These are phyloP conservation scores for Ganoderma resinaceum DNA, from an alignment of 1,284 basidiomycete genomes.

Conservation along the genomic window DNA sequence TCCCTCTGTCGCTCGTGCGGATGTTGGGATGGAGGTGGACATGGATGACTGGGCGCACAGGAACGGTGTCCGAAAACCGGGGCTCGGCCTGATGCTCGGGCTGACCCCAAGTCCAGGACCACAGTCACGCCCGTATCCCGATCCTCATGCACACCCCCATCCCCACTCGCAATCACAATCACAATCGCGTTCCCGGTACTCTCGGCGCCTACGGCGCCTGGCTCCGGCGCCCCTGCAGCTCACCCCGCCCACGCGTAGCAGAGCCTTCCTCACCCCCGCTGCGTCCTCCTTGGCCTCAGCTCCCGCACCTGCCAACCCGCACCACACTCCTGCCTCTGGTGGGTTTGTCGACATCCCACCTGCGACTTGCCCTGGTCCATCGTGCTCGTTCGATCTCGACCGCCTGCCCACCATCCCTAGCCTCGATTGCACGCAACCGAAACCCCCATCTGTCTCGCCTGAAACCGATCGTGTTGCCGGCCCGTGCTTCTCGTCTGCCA, in stretches of 20 bases:
- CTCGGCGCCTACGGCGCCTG: conserved; percentile 30
- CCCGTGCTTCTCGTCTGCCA: conserved; percentile 13
- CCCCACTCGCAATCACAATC: conserved; percentile 12
- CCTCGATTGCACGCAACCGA: conserved; percentile 1
- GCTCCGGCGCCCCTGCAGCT: conserved; percentile 31
- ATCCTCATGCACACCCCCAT: conserved; percentile 11
- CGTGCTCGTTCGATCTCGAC: conserved; percentile 12
- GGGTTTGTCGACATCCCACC: conserved; percentile 18
- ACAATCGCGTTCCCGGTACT: conserved; percentile 28
- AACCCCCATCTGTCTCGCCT: conserved; percentile 16
- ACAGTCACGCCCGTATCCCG: conserved; percentile 14
- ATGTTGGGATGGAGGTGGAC: conserved; percentile 14
- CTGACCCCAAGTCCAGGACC: conserved; percentile 18
- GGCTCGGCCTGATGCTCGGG: conserved; percentile 26
- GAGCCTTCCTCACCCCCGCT: conserved; percentile 14
- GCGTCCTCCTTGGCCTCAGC: conserved; percentile 4
- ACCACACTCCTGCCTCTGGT: conserved; percentile 10
- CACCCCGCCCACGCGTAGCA: conserved; percentile 24
- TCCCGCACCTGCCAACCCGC: background rate
- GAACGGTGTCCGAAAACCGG: conserved; percentile 6
- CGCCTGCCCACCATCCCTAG: conserved; percentile 12
- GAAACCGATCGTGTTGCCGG: conserved; percentile 12
- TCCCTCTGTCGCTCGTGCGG: conserved; percentile 8
- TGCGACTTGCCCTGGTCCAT: background rate
- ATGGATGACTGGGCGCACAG: conserved; percentile 5